phyloP scores from a whole-genome alignment of 176 grass and related monocot genomes.

The Bothriochloa decipiens region DNA sequence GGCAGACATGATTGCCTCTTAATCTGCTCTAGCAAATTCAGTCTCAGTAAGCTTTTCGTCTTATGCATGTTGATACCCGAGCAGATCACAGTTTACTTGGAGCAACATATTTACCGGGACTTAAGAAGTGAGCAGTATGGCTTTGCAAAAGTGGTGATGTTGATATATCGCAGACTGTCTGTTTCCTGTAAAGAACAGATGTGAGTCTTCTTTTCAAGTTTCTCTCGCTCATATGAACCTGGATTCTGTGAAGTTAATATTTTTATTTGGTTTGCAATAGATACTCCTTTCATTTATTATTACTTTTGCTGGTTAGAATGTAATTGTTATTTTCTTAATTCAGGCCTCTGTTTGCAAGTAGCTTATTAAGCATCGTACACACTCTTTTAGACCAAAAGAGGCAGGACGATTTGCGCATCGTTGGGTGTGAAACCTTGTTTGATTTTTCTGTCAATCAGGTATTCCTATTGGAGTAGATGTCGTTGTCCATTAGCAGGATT shows the following conservation, averaged over 20 bases:
- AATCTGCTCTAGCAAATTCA: slow-evolving; percentile 5
- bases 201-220: slow-evolving; percentile 53
- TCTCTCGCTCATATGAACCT: neutral
- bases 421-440: slow-evolving; percentile 95
- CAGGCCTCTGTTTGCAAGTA: slow-evolving; percentile 96
- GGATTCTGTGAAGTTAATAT: slow-evolving; percentile 15
- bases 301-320: slow-evolving; percentile 26
- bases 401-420: slow-evolving; percentile 80
- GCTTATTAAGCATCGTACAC: slow-evolving; percentile 82
- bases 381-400: slow-evolving; percentile 98
- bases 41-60: neutral
- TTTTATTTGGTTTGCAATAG: slow-evolving; percentile 31
- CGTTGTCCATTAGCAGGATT: slow-evolving; percentile 26
- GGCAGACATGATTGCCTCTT: neutral
- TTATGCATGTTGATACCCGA: slow-evolving; percentile 43
- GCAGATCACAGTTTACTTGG: slow-evolving; percentile 90
- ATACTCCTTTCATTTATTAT: slow-evolving; percentile 27
- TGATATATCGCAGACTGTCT: slow-evolving; percentile 89
- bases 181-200: slow-evolving; percentile 95
- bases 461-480: slow-evolving; percentile 25
- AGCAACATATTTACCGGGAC: slow-evolving; percentile 95
- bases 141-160: slow-evolving; percentile 84
- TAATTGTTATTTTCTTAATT: slow-evolving; percentile 41
- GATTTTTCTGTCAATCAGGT: slow-evolving; percentile 97
- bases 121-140: slow-evolving; percentile 84